Percentiles rank a stretch among this genome's conserved stretches.
Evolutionary conservation across 2,329 filamentous ascomycete genomes (phyloP).

Genomic region (Colletotrichum ledebouriae): DNA sequence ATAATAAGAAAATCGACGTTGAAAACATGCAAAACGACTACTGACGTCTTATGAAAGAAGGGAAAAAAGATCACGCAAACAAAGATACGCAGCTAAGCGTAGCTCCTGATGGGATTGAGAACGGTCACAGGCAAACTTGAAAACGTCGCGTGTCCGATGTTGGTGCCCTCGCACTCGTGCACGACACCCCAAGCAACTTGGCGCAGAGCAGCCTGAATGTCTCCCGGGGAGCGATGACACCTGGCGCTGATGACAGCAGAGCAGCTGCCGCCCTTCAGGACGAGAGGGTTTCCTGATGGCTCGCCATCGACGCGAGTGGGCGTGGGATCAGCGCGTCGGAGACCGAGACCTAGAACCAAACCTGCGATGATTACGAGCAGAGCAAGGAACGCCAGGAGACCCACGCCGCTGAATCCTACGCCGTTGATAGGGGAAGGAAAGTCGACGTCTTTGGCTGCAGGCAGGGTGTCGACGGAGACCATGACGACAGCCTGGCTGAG

Average conservation of each 20-base stretch:
- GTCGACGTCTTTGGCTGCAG: conserved; percentile 8
- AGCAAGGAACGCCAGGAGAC: conserved; percentile 57
- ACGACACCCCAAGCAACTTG: conserved; percentile 63
- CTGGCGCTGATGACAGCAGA: conserved; percentile 65
- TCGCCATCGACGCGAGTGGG: conserved; percentile 52
- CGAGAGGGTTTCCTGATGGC: conserved; percentile 62
- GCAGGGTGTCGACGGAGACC: conserved; percentile 48
- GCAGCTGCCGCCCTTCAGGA: conserved; percentile 61
- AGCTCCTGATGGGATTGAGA: conserved; percentile 54
- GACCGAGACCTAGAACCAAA: conserved; percentile 54
- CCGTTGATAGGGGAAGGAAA: conserved; percentile 45
- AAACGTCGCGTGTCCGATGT: conserved; percentile 60
- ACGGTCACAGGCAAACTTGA: conserved; percentile 52
- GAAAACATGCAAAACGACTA: neutral
- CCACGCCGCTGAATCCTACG: conserved; percentile 59
- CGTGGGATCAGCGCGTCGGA: conserved; percentile 55
- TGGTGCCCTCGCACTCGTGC: conserved; percentile 53
- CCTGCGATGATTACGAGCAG: conserved; percentile 54
- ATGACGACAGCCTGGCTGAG: conserved; percentile 57
- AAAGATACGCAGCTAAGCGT: conserved; percentile 49
- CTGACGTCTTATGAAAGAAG: neutral
- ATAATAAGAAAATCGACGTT: neutral
- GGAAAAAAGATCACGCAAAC: neutral
- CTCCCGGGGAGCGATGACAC: conserved; percentile 57
- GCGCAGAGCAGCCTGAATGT: conserved; percentile 52